Evolutionary conservation across 2,329 filamentous ascomycete species (phyloP).

Genomic region (Neopestalotiopsis rosae): DNA sequence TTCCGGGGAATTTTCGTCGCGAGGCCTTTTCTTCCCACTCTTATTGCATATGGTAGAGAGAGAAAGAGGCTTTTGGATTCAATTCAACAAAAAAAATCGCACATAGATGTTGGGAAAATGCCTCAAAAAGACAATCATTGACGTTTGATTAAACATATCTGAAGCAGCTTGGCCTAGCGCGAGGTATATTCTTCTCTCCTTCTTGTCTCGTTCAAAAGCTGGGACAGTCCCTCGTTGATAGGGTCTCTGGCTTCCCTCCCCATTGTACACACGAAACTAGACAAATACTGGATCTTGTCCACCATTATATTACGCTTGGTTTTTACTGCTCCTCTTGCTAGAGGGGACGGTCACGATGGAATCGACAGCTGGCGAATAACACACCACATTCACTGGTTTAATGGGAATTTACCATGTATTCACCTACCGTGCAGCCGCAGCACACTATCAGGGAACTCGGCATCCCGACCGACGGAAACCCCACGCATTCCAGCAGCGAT

Average conservation of each 20-base stretch:
- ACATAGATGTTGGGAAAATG: background rate
- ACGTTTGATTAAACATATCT: slow-evolving; percentile 6
- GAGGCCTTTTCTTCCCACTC: background rate
- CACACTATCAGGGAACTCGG: background rate
- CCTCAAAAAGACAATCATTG: background rate
- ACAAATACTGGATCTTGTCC: background rate
- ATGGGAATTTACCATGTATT: too few species aligned
- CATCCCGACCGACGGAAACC: slow-evolving; percentile 3
- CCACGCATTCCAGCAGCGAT: background rate
- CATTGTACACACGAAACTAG: background rate
- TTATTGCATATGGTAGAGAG: background rate
- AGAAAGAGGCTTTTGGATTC: too few species aligned
- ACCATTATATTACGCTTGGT: too few species aligned
- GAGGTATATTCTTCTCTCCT: background rate
- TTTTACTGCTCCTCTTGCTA: too few species aligned
- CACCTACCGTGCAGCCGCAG: background rate
- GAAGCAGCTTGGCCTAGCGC: background rate
- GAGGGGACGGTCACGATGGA: too few species aligned
- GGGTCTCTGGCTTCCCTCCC: background rate
- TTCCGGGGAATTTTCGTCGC: background rate
- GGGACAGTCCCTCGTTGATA: background rate
- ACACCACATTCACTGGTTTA: too few species aligned
- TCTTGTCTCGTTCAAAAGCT: background rate
- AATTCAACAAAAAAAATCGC: background rate
- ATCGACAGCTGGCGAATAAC: too few species aligned